Conservation (phyloP, 139 green algal genomes). For the Pseudopediastrum boryanum region DNA sequence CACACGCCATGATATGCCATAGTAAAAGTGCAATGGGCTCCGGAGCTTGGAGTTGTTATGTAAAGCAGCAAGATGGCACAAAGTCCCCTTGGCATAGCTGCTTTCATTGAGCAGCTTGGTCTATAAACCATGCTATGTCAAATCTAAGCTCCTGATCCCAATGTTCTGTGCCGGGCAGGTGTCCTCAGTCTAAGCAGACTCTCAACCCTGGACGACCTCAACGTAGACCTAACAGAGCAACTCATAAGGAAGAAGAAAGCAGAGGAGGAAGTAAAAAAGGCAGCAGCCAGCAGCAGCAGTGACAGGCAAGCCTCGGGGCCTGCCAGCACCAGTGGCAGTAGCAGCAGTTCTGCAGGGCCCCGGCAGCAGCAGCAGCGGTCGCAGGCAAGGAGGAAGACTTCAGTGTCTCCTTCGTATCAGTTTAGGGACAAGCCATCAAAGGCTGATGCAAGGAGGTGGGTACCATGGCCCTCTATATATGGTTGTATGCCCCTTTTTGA, state of each 20-base stretch:
- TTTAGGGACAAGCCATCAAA: conserved; percentile 32
- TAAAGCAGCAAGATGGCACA: too few relatives aligned
- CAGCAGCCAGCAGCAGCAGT: conserved; percentile 27
- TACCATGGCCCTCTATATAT: not conserved
- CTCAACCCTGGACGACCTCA: conserved; percentile 62
- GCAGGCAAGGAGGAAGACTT: not conserved
- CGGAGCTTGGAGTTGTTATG: too few relatives aligned
- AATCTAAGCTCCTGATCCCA: too few relatives aligned
- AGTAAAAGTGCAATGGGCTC: too few relatives aligned
- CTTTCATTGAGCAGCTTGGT: too few relatives aligned
- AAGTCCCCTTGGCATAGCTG: too few relatives aligned
- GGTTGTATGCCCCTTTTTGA: too few relatives aligned
- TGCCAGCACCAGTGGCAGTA: conserved; percentile 29
- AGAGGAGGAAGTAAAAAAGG: conserved; percentile 9
- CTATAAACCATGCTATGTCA: too few relatives aligned
- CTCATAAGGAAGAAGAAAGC: conserved; percentile 36
- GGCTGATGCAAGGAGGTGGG: conserved; percentile 24
- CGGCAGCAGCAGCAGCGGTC: conserved; percentile 2
- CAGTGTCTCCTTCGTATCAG: conserved; percentile 31
- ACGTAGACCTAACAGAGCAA: conserved; percentile 69
- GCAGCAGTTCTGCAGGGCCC: not conserved
- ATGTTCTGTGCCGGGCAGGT: conserved; percentile 25
- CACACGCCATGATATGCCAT: too few relatives aligned
- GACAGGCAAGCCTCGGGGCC: conserved; percentile 16
- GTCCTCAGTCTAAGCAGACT: conserved; percentile 59